Percentiles rank a stretch among this genome's conserved stretches.
Conservation (phyloP, 257 asterid genomes). For the Buddleja alternifolia region DNA sequence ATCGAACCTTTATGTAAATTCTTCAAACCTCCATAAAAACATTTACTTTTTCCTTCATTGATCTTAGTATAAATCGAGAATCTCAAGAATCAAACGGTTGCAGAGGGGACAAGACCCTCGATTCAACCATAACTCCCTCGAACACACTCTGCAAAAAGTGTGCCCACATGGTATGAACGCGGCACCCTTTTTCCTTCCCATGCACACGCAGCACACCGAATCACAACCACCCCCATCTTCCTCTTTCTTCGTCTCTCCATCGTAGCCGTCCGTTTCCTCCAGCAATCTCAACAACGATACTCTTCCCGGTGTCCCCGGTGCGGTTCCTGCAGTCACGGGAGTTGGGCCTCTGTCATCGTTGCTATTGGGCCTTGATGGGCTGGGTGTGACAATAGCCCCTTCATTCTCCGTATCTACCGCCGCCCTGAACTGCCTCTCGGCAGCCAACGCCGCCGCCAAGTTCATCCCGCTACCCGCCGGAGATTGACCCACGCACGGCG, state of each 20-base stretch:
- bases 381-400: conserved; percentile 23
- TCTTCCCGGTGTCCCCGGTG: conserved; percentile 50
- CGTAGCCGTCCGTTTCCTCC: conserved; percentile 73
- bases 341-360: neutral
- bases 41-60: neutral
- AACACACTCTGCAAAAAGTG: conserved; percentile 90
- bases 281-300: conserved; percentile 86
- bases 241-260: conserved; percentile 35
- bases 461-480: conserved; percentile 64
- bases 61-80: conserved; percentile 74
- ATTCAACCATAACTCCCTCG: conserved; percentile 85
- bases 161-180: conserved; percentile 99
- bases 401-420: conserved; percentile 41
- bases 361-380: conserved; percentile 24
- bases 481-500: conserved; percentile 41
- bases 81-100: conserved; percentile 70
- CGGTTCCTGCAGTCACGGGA: conserved; percentile 15
- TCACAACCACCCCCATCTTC: conserved; percentile 44
- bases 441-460: conserved; percentile 83
- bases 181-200: conserved; percentile 88
- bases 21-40: conserved; percentile 20
- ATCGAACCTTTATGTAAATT: neutral
- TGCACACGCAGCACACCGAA: conserved; percentile 89
- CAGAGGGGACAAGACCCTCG: conserved; percentile 97
- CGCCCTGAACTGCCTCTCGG: conserved; percentile 75